Evolutionary conservation across 2,329 filamentous ascomycete species (phyloP).

Genomic region (Hypoxylon sp.): DNA sequence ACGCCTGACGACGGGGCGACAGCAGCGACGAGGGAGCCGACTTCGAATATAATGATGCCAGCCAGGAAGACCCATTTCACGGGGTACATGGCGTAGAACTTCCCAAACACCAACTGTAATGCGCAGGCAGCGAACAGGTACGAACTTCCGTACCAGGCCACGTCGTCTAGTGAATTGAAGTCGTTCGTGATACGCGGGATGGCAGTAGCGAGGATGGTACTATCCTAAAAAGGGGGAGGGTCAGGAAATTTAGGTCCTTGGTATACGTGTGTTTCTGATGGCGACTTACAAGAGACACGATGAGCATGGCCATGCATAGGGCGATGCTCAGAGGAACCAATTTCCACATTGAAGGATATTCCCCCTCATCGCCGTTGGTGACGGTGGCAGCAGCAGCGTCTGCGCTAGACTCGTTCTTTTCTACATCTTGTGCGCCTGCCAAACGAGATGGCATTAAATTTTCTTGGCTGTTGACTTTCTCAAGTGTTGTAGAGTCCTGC

Average conservation of each 20-base stretch:
- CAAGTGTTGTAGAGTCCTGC: not conserved
- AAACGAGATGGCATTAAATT: slow-evolving; percentile 1
- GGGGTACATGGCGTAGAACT: slow-evolving; percentile 27
- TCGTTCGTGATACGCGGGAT: slow-evolving; percentile 43
- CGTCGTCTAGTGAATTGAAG: slow-evolving; percentile 42
- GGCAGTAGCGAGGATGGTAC: slow-evolving; percentile 40
- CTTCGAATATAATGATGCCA: slow-evolving; percentile 25
- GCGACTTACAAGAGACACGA: slow-evolving; percentile 25
- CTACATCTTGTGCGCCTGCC: slow-evolving; percentile 14
- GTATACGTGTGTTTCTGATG: not conserved
- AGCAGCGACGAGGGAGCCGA: slow-evolving; percentile 35
- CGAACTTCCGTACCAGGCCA: slow-evolving; percentile 40
- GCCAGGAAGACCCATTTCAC: slow-evolving; percentile 27
- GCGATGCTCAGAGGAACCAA: slow-evolving; percentile 22
- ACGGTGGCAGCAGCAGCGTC: slow-evolving; percentile 8
- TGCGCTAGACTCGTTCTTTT: slow-evolving; percentile 13
- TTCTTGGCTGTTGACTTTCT: slow-evolving; percentile 12
- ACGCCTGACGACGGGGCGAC: slow-evolving; percentile 24
- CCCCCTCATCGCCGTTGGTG: slow-evolving; percentile 7
- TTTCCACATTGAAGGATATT: slow-evolving; percentile 27
- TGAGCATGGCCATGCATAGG: slow-evolving; percentile 30
- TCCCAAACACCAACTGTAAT: slow-evolving; percentile 27
- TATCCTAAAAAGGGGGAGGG: slow-evolving; percentile 10
- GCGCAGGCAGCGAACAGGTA: slow-evolving; percentile 28
- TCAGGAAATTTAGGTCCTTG: not conserved